phyloP scores from a whole-genome alignment of 768 basidiomycete genomes.

The Udeniomyces megalosporus region DNA sequence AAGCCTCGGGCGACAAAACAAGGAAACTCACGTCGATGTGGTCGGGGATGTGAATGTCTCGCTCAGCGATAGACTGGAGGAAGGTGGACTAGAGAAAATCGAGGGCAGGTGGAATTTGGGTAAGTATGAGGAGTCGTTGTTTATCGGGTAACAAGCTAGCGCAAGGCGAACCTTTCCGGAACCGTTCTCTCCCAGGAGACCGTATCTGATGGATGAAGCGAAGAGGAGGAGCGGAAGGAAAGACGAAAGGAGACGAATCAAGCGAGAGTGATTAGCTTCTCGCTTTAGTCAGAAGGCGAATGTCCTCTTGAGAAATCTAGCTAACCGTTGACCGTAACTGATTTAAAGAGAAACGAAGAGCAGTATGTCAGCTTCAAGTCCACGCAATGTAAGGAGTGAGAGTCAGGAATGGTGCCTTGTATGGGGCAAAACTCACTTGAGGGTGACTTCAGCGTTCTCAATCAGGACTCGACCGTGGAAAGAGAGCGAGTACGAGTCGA shows the following conservation, averaged over 20 bases:
- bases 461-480: constrained; percentile 77
- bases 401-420: background rate
- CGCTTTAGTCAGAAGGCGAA: too few species aligned
- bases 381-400: background rate
- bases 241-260: background rate
- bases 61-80: constrained; percentile 84
- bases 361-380: background rate
- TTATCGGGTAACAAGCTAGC: too few species aligned
- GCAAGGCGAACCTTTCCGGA: constrained; percentile 99
- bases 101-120: too few species aligned
- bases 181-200: constrained; percentile 90
- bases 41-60: constrained; percentile 81
- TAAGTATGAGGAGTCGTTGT: too few species aligned
- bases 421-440: constrained; percentile 21
- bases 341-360: too few species aligned
- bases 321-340: too few species aligned
- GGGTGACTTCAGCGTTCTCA: constrained; percentile 31
- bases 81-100: constrained; percentile 61
- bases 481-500: constrained; percentile 83
- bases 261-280: too few species aligned
- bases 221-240: background rate
- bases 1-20: background rate
- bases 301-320: too few species aligned
- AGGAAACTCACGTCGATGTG: constrained; percentile 56
- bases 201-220: constrained; percentile 51